Conservation (phyloP, 1,284 basidiomycete species). For the Cryptococcus amylolentus region DNA sequence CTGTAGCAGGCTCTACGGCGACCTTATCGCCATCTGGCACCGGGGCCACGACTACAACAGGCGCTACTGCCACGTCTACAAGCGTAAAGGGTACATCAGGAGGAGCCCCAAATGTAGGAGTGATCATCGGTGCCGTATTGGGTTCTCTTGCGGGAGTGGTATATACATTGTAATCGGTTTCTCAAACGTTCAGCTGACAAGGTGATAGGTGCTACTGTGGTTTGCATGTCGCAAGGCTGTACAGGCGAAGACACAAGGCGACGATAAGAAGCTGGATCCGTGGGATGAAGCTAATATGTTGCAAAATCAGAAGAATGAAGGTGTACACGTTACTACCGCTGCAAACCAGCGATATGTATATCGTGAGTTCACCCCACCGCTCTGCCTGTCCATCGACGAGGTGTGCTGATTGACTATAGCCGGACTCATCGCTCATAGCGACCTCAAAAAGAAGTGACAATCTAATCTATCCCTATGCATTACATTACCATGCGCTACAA, state of each 20-base stretch:
- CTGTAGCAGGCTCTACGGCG: not conserved
- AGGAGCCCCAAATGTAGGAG: slow-evolving; percentile 20
- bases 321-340: slow-evolving; percentile 35
- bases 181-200: not conserved
- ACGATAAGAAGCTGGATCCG: slow-evolving; percentile 23
- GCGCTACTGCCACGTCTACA: not conserved
- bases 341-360: slow-evolving; percentile 41
- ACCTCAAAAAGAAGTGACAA: slow-evolving; percentile 22
- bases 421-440: slow-evolving; percentile 32
- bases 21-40: not conserved
- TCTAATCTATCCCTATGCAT: not conserved
- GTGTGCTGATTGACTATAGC: slow-evolving; percentile 15
- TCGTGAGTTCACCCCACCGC: slow-evolving; percentile 22
- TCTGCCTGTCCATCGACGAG: not conserved
- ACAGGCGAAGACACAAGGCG: slow-evolving; percentile 3
- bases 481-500: not conserved
- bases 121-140: slow-evolving; percentile 29
- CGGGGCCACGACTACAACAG: not conserved
- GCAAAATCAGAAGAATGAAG: slow-evolving; percentile 39
- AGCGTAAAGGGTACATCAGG: slow-evolving; percentile 1
- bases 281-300: slow-evolving; percentile 39
- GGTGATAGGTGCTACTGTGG: slow-evolving; percentile 17
- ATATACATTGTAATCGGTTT: slow-evolving; percentile 2
- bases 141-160: slow-evolving; percentile 30
- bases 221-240: slow-evolving; percentile 19